Conservation (phyloP, 169 alveolate genomes). For the Babesia gibsoni region DNA sequence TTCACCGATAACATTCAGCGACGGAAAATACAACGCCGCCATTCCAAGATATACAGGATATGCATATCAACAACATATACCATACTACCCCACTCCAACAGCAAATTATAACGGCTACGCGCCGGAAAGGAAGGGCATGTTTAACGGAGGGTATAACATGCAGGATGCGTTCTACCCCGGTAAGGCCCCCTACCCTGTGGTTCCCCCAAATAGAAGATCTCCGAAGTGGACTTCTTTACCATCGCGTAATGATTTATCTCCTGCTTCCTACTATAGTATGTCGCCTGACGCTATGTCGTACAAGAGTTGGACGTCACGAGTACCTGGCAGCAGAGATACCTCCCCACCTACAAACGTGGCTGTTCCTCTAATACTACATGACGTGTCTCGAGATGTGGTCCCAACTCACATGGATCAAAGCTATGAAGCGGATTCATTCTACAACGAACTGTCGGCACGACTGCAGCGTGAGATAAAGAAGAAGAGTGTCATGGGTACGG, state of each 20-base stretch:
- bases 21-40: not conserved
- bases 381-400: not conserved
- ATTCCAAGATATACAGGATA: not conserved
- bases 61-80: not conserved
- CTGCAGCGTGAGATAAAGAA: slow-evolving; percentile 19
- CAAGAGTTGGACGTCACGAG: slow-evolving; percentile 2
- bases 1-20: not conserved
- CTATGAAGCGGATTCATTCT: slow-evolving; percentile 2
- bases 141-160: not conserved
- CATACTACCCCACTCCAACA: not conserved
- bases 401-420: not conserved
- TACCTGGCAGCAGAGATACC: not conserved
- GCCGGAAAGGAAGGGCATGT: not conserved
- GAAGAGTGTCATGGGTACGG: not conserved
- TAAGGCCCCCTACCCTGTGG: not conserved
- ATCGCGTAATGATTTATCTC: not conserved
- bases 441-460: slow-evolving; percentile 2
- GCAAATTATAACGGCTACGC: not conserved
- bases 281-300: not conserved
- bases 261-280: not conserved
- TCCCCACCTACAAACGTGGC: not conserved
- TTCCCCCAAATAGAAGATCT: not conserved
- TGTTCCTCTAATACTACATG: not conserved
- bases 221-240: not conserved
- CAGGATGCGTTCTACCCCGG: not conserved